Evolutionary conservation across 306 rosid genomes (phyloP), one percentile per base, ranked within the genome.

Genomic region (Gillenia trifoliata): DNA sequence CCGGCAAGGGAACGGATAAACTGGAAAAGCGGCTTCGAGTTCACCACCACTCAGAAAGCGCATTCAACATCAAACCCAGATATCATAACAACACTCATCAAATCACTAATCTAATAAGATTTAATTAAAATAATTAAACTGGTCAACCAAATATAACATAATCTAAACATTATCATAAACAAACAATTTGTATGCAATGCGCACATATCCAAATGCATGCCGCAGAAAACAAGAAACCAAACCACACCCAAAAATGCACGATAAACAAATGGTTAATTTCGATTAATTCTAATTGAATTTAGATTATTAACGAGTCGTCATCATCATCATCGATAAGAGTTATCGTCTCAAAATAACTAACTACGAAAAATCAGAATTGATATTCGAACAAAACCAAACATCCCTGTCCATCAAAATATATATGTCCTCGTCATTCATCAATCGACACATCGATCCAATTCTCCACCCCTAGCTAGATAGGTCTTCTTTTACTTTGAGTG

Each of bases 1-100:
- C 95, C 87, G 90, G 92, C 92, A 89, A 85, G 90, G 66, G 68
- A 85, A 83, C 91, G 86, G 89, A 85, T 82, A 89, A 88, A 72
- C 87, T 45, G 69, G 96, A 90, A 75, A 89, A 83, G 89, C 60
- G 75, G 83, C 88, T 87, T 87, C 90, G 91, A 92, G 91, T 86
- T 85, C 92, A 81, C 76, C 85, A 83, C 90, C 90, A 79, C 72
- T 83, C 78, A 85, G 85, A 87, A 87, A 86, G 89, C 74, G 77
- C 74, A 75, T 73, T 86, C 71, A 82, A 71, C 68, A 76, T 73
- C 66, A 82, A 73, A 74, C 81, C 86, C 83, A 64, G 85, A 84
- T 74, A 75, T 50, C 45, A 50, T 22, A 73, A 82, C 77, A 85
- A 73, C 61, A 68, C 80, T 40, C 12, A 6, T 45, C 28, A 23